These are phyloP conservation scores for Cicer yamashitae DNA, from an alignment of 306 rosid genomes.

Conservation along the genomic window DNA sequence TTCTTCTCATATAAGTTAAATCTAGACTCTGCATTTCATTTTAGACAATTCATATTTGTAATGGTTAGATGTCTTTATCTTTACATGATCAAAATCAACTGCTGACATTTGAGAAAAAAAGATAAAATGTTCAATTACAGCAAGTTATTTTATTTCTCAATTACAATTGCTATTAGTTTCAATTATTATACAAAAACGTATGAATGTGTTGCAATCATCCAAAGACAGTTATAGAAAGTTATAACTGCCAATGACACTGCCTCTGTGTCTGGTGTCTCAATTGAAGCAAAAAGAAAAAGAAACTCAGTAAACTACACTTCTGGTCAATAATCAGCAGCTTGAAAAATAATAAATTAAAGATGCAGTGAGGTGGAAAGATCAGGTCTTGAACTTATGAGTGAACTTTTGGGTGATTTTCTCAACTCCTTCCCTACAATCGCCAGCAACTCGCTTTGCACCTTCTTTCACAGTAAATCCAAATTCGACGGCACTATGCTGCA, in stretches of 20 bases:
- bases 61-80: neutral
- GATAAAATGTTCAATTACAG: conserved; percentile 13
- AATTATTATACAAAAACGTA: conserved; percentile 47
- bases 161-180: conserved; percentile 25
- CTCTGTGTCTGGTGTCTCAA: conserved; percentile 25
- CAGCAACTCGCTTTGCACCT: conserved; percentile 77
- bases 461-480: conserved; percentile 64
- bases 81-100: conserved; percentile 10
- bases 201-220: conserved; percentile 14
- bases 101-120: conserved; percentile 8
- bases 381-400: conserved; percentile 84
- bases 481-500: conserved; percentile 70
- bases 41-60: neutral
- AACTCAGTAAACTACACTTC: conserved; percentile 40
- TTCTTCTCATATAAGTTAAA: too few species aligned
- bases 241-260: conserved; percentile 40
- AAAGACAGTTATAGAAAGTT: conserved; percentile 35
- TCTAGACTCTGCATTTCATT: too few species aligned
- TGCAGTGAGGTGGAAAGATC: conserved; percentile 31
- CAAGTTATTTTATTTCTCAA: conserved; percentile 44
- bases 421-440: conserved; percentile 91
- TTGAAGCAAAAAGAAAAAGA: conserved; percentile 13
- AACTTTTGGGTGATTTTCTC: conserved; percentile 88
- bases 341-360: conserved; percentile 1
- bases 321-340: conserved; percentile 37